A percentile compares a stretch with the other conserved stretches of the same genome.
Evolutionary conservation across 2,329 filamentous ascomycete genomes (phyloP).

Genomic region (Sclerotinia trifoliorum): DNA sequence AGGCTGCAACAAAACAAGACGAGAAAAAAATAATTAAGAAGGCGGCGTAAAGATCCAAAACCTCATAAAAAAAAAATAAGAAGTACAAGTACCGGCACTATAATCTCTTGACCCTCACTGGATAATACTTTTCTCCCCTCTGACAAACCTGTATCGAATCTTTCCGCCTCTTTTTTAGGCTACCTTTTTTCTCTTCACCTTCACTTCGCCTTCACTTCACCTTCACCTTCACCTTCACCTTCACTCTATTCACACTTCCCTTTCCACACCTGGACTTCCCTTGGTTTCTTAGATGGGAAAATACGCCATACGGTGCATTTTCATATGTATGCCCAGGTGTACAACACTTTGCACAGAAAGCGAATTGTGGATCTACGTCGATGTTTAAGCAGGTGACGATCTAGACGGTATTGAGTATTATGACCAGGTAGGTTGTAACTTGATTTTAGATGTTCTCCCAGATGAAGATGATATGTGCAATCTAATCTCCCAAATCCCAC

Average conservation of each 20-base stretch:
- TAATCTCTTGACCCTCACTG: not conserved
- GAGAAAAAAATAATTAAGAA: conserved; percentile 3
- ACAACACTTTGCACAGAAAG: conserved; percentile 10
- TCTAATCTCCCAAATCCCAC: too few species aligned
- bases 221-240: not conserved
- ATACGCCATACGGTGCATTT: not conserved
- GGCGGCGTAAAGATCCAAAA: not conserved
- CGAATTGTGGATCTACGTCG: not conserved
- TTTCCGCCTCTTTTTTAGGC: not conserved
- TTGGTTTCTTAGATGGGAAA: not conserved
- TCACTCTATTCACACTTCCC: not conserved
- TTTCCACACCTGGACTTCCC: not conserved
- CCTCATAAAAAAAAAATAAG: not conserved
- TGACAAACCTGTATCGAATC: not conserved
- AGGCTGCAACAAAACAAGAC: not conserved
- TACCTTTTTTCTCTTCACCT: too few species aligned
- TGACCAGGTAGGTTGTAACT: too few species aligned
- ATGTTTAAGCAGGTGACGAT: too few species aligned
- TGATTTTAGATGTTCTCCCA: too few species aligned
- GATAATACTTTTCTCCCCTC: not conserved
- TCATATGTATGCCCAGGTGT: conserved; percentile 8
- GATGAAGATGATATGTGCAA: too few species aligned
- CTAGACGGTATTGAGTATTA: too few species aligned
- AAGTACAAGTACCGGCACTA: not conserved
- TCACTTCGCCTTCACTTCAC: too few species aligned